Evolutionary conservation across 345 rosid species (phyloP), one percentile per base, ranked within the genome.

Genomic region (Syzygium jambos): DNA sequence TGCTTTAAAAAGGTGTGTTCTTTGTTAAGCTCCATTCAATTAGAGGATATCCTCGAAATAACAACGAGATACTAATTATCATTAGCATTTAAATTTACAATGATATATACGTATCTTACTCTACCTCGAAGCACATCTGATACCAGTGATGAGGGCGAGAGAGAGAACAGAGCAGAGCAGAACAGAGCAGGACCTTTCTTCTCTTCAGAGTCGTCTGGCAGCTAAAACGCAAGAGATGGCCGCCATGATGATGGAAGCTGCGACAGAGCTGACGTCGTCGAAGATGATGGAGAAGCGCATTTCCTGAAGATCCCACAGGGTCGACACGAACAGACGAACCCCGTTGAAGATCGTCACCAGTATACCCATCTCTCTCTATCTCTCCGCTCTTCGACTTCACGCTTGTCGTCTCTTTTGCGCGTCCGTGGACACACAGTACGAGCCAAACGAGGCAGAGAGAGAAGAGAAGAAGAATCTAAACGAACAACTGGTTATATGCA

Each of bases 291-390:
- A 89, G 38, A 93, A 91, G 15, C 95, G 87, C 90, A 92, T 86
- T 61, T 94, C 96, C 87, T 93, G 96, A 78, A 94, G 88, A 84
- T 91, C 91, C 96, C 95, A 94, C 17, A 93, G 88, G 22, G 96
- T 94, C 38, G 92, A 89, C 87, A 92, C 91, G 85, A 90, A 90
- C 29, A 89, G 78, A 52, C 89, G 59, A 22, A 91, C n/a, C 78
- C 93, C 93, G 57, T 91, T 88, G 63, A 91, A 41, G n/a, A 91
- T 84, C 89, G 51, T 87, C 30, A 85, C 30, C 87, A 93, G 57
- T 11, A 93, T 86, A 52, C 83, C 93, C 94, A 93, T 94, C 15
- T n/a, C 13, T 68, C 19, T 29, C 29, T 56, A 27, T 61, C 78
- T 15, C 43, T 65, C 11, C 16, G 12, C 7, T 34, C 78, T 73